Conservation (phyloP, 495 filamentous ascomycete species). For the Aspergillus taichungensis region DNA sequence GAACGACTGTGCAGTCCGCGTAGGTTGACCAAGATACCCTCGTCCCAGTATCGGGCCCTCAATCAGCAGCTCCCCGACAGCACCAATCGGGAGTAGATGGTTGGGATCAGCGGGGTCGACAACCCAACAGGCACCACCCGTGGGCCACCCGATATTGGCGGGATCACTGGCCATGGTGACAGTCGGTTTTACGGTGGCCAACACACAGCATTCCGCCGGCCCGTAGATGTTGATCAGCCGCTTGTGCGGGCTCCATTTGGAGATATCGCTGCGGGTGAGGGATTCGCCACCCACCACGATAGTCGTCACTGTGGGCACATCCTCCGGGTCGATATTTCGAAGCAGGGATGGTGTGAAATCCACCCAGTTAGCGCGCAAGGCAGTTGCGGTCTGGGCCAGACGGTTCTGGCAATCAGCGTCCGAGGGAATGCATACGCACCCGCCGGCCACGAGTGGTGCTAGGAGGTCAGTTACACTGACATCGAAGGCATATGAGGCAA, state of each 20-base stretch:
- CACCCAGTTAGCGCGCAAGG: constrained; percentile 13
- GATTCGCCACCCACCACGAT: constrained; percentile 14
- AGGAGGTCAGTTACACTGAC: constrained; percentile 23
- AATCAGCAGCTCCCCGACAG: constrained; percentile 37
- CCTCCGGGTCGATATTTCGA: constrained; percentile 8
- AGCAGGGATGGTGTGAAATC: constrained; percentile 17
- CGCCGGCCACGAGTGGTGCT: constrained; percentile 23
- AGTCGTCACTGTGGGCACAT: constrained; percentile 6
- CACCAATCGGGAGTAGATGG: constrained; percentile 28
- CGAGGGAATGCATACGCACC: constrained; percentile 28
- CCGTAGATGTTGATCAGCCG: constrained; percentile 12
- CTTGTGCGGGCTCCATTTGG: constrained; percentile 10
- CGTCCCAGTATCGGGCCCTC: constrained; percentile 23
- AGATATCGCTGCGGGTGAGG: constrained; percentile 2
- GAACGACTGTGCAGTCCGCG: too few relatives aligned
- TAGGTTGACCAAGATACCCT: constrained; percentile 9
- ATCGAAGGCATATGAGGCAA: constrained; percentile 28
- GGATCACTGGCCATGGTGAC: not conserved
- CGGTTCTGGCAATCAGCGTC: constrained; percentile 9
- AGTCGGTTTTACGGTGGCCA: constrained; percentile 5
- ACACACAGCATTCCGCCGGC: constrained; percentile 13
- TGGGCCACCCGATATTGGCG: not conserved
- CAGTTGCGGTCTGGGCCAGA: constrained; percentile 15
- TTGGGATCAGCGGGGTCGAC: constrained; percentile 21
- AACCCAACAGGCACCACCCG: constrained; percentile 6